These are phyloP conservation scores for Asclepias syriaca DNA, from an alignment of 257 asterid genomes.

Conservation along the genomic window DNA sequence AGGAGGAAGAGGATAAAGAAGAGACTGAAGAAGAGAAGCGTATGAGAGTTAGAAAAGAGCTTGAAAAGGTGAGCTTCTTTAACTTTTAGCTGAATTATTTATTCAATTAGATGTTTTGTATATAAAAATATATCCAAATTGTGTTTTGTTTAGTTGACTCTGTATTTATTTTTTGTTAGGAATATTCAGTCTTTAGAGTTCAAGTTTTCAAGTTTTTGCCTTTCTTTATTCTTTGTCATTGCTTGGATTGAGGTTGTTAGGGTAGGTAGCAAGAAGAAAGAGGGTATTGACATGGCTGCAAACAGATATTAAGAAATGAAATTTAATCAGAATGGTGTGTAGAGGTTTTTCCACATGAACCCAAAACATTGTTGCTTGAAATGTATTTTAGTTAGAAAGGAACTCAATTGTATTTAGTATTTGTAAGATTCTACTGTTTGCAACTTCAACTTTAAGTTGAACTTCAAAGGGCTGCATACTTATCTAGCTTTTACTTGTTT, in stretches of 20 bases:
- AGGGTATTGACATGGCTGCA: background rate
- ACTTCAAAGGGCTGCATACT: background rate
- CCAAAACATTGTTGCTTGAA: background rate
- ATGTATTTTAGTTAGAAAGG: background rate
- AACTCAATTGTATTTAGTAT: background rate
- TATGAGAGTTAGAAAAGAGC: constrained; percentile 72
- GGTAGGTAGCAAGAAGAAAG: background rate
- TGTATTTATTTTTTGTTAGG: background rate
- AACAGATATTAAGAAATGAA: background rate
- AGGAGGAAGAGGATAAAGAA: constrained; percentile 31
- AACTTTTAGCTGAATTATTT: background rate
- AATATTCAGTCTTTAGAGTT: background rate
- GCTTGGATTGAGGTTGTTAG: background rate
- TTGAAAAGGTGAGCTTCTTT: constrained; percentile 53
- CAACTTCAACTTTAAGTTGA: background rate
- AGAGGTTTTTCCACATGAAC: background rate
- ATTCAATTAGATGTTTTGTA: background rate
- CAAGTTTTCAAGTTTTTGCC: background rate
- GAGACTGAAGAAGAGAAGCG: constrained; percentile 81
- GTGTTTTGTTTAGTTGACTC: background rate
- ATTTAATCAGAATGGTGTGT: background rate
- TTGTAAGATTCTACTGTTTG: background rate
- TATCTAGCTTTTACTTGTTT: background rate
- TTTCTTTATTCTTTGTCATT: background rate
- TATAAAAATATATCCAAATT: background rate